Conservation (phyloP, 331 rosid genomes). For the Phaseolus coccineus region DNA sequence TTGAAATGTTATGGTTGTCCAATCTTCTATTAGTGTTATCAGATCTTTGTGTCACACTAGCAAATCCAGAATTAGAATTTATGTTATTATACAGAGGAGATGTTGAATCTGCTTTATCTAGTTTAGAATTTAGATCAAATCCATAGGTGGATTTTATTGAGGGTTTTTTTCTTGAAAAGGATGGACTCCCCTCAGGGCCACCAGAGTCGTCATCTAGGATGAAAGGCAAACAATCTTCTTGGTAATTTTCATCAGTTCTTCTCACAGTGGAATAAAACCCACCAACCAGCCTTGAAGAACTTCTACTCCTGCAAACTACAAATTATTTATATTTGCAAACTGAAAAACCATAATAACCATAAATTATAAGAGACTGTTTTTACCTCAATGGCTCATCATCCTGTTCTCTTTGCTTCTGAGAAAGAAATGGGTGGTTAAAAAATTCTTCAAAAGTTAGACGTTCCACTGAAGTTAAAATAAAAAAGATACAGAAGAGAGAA, state of each 20-base stretch:
- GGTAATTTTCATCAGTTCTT: slow-evolving; percentile 69
- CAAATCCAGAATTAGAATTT: slow-evolving; percentile 54
- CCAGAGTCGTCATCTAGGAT: slow-evolving; percentile 83
- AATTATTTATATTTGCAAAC: slow-evolving; percentile 37
- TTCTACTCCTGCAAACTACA: slow-evolving; percentile 59
- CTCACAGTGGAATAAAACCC: slow-evolving; percentile 60
- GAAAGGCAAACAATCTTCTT: slow-evolving; percentile 90
- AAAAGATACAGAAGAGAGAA: slow-evolving; percentile 39
- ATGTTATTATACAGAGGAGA: slow-evolving; percentile 51
- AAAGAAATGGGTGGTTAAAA: slow-evolving; percentile 83
- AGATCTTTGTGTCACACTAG: slow-evolving; percentile 46
- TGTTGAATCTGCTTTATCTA: slow-evolving; percentile 60
- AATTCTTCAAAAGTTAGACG: slow-evolving; percentile 93
- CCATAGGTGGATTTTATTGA: slow-evolving; percentile 81
- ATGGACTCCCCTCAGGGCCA: slow-evolving; percentile 83
- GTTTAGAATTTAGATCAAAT: slow-evolving; percentile 68
- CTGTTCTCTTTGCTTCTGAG: slow-evolving; percentile 58
- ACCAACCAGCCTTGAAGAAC: slow-evolving; percentile 60
- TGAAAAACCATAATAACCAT: slow-evolving; percentile 36
- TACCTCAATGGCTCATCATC: slow-evolving; percentile 75
- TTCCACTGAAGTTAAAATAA: slow-evolving; percentile 70
- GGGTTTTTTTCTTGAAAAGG: slow-evolving; percentile 64
- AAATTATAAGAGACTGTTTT: slow-evolving; percentile 40
- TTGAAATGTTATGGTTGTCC: slow-evolving; percentile 58
- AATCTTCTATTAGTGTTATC: slow-evolving; percentile 46